Conservation (phyloP, 2,329 filamentous ascomycete genomes). For the Harringtonia aguacate region DNA sequence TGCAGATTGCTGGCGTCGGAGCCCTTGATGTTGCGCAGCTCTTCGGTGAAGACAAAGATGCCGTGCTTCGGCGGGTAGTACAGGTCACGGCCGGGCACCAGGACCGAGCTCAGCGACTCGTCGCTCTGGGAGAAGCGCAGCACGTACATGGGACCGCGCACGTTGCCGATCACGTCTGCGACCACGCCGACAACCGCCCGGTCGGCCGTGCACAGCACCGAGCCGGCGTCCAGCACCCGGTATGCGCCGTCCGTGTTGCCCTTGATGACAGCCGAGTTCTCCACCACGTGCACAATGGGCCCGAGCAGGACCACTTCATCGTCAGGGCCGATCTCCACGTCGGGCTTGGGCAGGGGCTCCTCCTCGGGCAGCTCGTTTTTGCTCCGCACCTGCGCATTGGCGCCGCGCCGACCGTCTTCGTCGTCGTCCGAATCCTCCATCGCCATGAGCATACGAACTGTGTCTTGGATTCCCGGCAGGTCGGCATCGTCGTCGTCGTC, state of each 20-base stretch:
- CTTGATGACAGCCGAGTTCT: conserved; percentile 67
- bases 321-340: conserved; percentile 64
- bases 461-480: conserved; percentile 69
- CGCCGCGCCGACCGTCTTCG: conserved; percentile 18
- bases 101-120: conserved; percentile 52
- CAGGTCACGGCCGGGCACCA: conserved; percentile 59
- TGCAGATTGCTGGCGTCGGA: conserved; percentile 92
- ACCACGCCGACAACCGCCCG: conserved; percentile 70
- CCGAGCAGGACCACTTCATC: conserved; percentile 73
- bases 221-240: conserved; percentile 73
- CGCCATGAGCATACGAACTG: conserved; percentile 77
- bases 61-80: conserved; percentile 75
- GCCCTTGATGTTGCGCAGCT: conserved; percentile 68
- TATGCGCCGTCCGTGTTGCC: conserved; percentile 72
- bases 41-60: conserved; percentile 76
- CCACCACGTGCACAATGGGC: conserved; percentile 63
- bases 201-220: conserved; percentile 69
- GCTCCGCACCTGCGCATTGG: conserved; percentile 52
- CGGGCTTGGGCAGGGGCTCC: conserved; percentile 58
- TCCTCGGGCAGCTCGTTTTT: conserved; percentile 68
- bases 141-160: conserved; percentile 78
- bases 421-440: conserved; percentile 24
- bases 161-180: conserved; percentile 76
- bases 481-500: conserved; percentile 53
- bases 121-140: conserved; percentile 58